These are phyloP conservation scores for Fraxinus pennsylvanica DNA, from an alignment of 257 asterid species.

Conservation along the genomic window DNA sequence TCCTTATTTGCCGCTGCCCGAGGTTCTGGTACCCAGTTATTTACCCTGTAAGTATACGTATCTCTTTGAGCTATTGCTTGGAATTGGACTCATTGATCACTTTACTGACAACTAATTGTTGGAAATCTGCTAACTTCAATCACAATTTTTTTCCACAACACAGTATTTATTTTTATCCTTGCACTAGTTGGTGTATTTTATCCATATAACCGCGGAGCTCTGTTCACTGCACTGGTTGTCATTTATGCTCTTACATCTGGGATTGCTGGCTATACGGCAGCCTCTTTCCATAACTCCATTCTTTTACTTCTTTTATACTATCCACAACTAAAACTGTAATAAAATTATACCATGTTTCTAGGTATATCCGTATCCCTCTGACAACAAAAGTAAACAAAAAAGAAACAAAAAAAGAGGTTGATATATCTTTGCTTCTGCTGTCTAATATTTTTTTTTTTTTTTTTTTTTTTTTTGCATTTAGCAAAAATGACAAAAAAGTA, in stretches of 20 bases:
- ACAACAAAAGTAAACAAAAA: background rate
- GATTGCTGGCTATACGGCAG: constrained; percentile 48
- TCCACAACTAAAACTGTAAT: background rate
- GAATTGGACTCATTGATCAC: background rate
- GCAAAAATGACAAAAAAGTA: too few relatives aligned
- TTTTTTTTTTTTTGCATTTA: too few relatives aligned
- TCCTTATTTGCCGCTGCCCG: constrained; percentile 56
- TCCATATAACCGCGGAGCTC: constrained; percentile 57
- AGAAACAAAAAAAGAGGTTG: background rate
- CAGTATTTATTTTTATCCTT: constrained; percentile 40
- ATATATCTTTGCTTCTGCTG: background rate
- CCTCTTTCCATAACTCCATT: constrained; percentile 27
- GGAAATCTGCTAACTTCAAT: background rate
- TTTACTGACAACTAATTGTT: background rate
- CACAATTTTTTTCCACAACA: constrained; percentile 24
- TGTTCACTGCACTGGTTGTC: constrained; percentile 46
- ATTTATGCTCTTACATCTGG: constrained; percentile 58
- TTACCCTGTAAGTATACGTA: constrained; percentile 45
- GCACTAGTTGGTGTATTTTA: constrained; percentile 54
- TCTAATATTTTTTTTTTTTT: too few relatives aligned
- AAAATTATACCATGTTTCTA: background rate
- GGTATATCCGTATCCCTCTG: background rate
- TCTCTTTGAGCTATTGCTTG: constrained; percentile 4
- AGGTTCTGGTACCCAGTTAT: constrained; percentile 54
- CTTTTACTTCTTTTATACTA: background rate